phyloP scores from a whole-genome alignment of 2,329 filamentous ascomycete genomes.

The Aspergillus sergii region DNA sequence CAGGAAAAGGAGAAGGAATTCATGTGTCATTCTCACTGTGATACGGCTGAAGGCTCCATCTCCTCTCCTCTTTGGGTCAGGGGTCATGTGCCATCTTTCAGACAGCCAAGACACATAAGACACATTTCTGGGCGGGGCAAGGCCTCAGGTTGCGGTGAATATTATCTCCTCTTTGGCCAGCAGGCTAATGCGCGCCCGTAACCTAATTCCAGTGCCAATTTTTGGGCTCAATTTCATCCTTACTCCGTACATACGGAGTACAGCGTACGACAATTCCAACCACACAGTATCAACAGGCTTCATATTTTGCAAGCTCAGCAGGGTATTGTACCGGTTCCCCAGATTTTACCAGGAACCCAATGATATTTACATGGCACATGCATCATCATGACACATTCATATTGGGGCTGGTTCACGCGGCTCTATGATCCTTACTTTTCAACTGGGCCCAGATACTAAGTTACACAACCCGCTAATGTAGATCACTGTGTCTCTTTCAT shows the following conservation, averaged over 20 bases:
- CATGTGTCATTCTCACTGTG: background rate
- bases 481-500: background rate
- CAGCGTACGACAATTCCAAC: background rate
- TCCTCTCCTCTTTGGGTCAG: background rate
- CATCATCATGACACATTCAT: background rate
- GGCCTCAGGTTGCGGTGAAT: background rate
- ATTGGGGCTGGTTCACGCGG: background rate
- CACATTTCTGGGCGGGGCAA: background rate
- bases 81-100: background rate
- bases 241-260: background rate
- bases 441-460: background rate
- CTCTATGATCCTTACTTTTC: slow-evolving; percentile 1
- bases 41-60: background rate
- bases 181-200: background rate
- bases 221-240: background rate
- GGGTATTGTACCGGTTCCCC: background rate
- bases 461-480: background rate
- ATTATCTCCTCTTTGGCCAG: background rate
- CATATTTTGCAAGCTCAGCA: background rate
- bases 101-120: background rate
- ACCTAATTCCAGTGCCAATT: slow-evolving; percentile 3
- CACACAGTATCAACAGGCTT: background rate
- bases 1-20: background rate
- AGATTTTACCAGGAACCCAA: background rate
- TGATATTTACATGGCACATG: background rate